These are phyloP conservation scores for Brasilioporus rufonigricans DNA, from an alignment of 768 basidiomycete species.

Conservation along the genomic window DNA sequence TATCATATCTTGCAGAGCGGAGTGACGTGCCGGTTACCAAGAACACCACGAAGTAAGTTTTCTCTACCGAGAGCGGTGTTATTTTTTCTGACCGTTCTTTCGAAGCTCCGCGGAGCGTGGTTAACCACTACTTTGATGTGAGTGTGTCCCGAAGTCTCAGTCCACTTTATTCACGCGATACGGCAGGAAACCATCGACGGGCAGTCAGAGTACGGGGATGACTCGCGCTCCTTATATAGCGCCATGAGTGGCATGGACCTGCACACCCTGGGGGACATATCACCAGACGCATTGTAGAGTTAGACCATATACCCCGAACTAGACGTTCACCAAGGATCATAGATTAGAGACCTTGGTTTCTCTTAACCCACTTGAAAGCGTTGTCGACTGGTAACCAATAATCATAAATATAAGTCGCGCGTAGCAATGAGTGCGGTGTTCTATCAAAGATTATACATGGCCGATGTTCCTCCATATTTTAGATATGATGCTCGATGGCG, in stretches of 20 bases:
- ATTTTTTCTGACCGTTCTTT: conserved; percentile 3
- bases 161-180: not conserved
- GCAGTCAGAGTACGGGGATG: conserved; percentile 72
- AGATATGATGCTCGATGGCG: conserved; percentile 26
- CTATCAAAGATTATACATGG: conserved; percentile 35
- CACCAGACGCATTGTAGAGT: conserved; percentile 63
- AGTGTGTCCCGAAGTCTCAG: conserved; percentile 35
- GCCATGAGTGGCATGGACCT: conserved; percentile 55
- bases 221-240: conserved; percentile 60
- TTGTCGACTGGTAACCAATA: conserved; percentile 14
- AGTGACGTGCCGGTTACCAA: conserved; percentile 83
- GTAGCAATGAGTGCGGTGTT: conserved; percentile 38
- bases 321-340: not conserved
- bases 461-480: conserved; percentile 35
- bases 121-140: conserved; percentile 94
- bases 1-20: conserved; percentile 92
- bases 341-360: not conserved
- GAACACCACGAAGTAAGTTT: conserved; percentile 86
- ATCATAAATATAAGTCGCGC: conserved; percentile 24
- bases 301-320: not conserved
- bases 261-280: conserved; percentile 63
- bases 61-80: not conserved
- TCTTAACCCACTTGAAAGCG: not conserved
- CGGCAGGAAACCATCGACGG: conserved; percentile 70
- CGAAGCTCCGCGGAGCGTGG: conserved; percentile 80